Base-by-base conservation (phyloP, 2,329 filamentous ascomycete species). In the Sclerotinia subarctica region DNA sequence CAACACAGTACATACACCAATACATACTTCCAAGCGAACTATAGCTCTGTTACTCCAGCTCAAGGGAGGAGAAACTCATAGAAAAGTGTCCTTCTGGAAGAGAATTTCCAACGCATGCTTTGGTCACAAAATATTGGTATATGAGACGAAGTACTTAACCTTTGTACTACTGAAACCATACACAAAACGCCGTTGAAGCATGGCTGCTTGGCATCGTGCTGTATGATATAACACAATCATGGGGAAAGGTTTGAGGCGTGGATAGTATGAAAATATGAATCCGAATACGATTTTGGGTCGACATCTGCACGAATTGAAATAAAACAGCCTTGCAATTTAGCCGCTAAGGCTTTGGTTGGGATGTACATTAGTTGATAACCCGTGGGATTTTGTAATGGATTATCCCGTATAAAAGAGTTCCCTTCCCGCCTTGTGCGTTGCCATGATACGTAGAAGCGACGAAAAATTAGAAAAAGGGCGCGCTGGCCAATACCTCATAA, bases 261-360 rank as follows among this genome's bases (percentile, higher is more conserved):
- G 32, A 5, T 29, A 21, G 17, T 57, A 57, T 35, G 17, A 35
- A 49, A 38, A 19, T 51, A 24, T 32, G 46, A 59, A 63, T 26
- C 29, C 46, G 59, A 63, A 63, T 51, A 38, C 46, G 46, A 57
- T 51, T 51, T 5, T 32, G 24, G 17, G 42, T 59, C 32, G 10
- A 49, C 17, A 38, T 38, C 8, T 51, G 21, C 59, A 63, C 59
- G 44, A 62, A 24, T 19, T 6, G 35, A 62, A 51, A 38, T 26
- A 62, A 62, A 51, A 38, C 26, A 62, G 59, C 32, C 24, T 26
- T 51, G 47, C 59, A 63, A 38, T 63, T 38, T 17, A 51, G 32
- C 47, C 32, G 46, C 21, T 51, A 42, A 5, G 32, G 47, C 42
- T 59, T 63, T 51, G 32, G 24, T 38, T 63, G 32, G n/a, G 46